These are phyloP conservation scores for Saccharomycopsis sp. DNA, from an alignment of 805 yeast species.

Conservation along the genomic window DNA sequence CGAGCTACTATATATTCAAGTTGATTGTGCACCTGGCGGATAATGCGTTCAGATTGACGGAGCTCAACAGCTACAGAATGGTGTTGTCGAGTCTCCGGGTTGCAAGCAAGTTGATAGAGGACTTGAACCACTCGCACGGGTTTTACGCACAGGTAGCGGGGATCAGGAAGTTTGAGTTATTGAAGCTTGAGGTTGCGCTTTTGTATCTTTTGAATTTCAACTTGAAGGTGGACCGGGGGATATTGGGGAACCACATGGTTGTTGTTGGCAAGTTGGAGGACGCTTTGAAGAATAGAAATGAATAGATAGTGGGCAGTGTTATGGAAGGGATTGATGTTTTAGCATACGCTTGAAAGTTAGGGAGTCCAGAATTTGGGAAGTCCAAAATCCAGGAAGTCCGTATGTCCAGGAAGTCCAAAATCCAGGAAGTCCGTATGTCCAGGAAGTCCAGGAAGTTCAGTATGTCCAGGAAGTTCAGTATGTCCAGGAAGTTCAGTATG, in stretches of 20 bases:
- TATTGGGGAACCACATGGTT: conserved; percentile 29
- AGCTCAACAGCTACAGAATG: conserved; percentile 37
- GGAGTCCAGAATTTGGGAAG: too few species aligned
- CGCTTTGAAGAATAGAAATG: too few species aligned
- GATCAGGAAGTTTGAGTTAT: conserved; percentile 36
- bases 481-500: too few species aligned
- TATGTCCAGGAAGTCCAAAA: too few species aligned
- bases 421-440: too few species aligned
- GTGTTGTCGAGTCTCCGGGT: conserved; percentile 40
- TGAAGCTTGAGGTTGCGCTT: conserved; percentile 43
- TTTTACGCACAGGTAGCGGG: conserved; percentile 44
- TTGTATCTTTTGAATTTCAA: conserved; percentile 44
- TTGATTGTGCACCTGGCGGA: conserved; percentile 17
- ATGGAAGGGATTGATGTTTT: too few species aligned
- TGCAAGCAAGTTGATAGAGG: conserved; percentile 42
- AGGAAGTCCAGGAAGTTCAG: too few species aligned
- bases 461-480: too few species aligned
- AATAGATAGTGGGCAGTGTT: too few species aligned
- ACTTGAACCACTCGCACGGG: conserved; percentile 36
- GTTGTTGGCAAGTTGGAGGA: background rate
- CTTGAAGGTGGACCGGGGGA: conserved; percentile 35
- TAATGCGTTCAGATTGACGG: conserved; percentile 31
- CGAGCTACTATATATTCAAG: conserved; percentile 25
- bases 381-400: too few species aligned
- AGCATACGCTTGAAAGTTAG: too few species aligned